Percentiles rank a stretch among this genome's conserved stretches.
These are phyloP conservation scores for Nannizziopsis arthrosporioides DNA, from an alignment of 2,329 filamentous ascomycete genomes.

Conservation along the genomic window DNA sequence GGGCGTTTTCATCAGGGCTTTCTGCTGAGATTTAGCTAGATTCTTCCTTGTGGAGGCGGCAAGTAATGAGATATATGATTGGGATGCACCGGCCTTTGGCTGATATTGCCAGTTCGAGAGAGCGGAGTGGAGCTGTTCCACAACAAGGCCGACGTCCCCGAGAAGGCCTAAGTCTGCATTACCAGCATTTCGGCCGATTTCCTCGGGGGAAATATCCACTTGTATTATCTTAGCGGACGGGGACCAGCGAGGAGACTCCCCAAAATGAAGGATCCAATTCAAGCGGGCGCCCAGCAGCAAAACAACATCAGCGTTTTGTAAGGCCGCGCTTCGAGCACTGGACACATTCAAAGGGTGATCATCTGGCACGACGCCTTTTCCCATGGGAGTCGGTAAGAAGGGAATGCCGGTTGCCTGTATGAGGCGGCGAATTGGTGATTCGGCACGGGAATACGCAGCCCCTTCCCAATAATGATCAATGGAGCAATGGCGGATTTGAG, in stretches of 20 bases:
- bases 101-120: conserved; percentile 38
- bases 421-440: conserved; percentile 35
- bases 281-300: conserved; percentile 44
- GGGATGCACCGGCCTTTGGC: conserved; percentile 25
- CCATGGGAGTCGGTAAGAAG: conserved; percentile 49
- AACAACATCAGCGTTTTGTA: conserved; percentile 45
- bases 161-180: conserved; percentile 40
- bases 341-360: conserved; percentile 43
- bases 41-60: conserved; percentile 34
- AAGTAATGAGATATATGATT: conserved; percentile 24
- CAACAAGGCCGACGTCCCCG: conserved; percentile 42
- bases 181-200: conserved; percentile 42
- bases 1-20: conserved; percentile 30
- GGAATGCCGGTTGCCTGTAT: conserved; percentile 41
- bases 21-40: conserved; percentile 34
- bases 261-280: conserved; percentile 50
- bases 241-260: conserved; percentile 44
- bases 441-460: conserved; percentile 45
- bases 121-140: conserved; percentile 35
- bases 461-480: conserved; percentile 45
- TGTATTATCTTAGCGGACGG: conserved; percentile 42
- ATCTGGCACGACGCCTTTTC: conserved; percentile 46
- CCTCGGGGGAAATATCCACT: conserved; percentile 44
- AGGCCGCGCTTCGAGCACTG: conserved; percentile 42
- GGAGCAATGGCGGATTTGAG: conserved; percentile 40